These are phyloP conservation scores for Trichosporon ovoides DNA, from an alignment of 1,284 basidiomycete genomes.

Conservation along the genomic window DNA sequence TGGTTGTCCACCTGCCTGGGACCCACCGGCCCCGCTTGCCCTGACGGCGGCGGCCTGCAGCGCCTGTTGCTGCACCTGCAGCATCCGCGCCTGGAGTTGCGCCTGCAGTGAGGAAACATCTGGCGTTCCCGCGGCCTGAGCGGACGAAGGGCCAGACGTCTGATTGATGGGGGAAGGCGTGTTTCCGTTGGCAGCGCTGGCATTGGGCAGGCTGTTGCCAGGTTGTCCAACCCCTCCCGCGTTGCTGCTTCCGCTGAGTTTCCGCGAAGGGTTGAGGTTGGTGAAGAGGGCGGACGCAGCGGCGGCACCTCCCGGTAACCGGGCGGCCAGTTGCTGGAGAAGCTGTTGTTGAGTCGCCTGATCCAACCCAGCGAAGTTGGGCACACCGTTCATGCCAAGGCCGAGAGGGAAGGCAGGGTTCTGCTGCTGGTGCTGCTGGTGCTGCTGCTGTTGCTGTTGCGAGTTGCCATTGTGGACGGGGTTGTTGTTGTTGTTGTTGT, in stretches of 20 bases:
- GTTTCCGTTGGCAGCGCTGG: background rate
- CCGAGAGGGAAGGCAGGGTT: background rate
- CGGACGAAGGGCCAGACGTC: background rate
- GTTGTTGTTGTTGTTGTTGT: constrained; percentile 11
- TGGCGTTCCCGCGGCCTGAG: background rate
- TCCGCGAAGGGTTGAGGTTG: constrained; percentile 13
- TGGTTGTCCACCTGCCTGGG: constrained; percentile 7
- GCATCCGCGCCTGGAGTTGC: constrained; percentile 20
- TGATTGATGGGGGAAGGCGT: background rate
- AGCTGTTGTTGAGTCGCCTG: constrained; percentile 14
- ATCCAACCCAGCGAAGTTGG: constrained; percentile 9
- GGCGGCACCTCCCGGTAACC: constrained; percentile 7
- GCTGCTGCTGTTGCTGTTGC: constrained; percentile 2
- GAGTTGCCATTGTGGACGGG: constrained; percentile 1
- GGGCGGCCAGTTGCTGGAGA: constrained; percentile 17
- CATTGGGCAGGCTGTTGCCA: background rate
- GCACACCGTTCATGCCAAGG: constrained; percentile 1
- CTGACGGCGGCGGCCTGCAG: background rate
- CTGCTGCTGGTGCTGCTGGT: constrained; percentile 5
- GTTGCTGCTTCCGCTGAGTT: constrained; percentile 7
- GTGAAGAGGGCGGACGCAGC: constrained; percentile 12
- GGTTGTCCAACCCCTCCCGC: background rate
- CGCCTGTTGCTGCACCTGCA: constrained; percentile 22
- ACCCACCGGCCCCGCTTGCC: background rate
- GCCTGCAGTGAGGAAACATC: constrained; percentile 18